A percentile compares a stretch with the other conserved stretches of the same genome.
Conservation (phyloP, 345 rosid genomes). For the Salix exigua region DNA sequence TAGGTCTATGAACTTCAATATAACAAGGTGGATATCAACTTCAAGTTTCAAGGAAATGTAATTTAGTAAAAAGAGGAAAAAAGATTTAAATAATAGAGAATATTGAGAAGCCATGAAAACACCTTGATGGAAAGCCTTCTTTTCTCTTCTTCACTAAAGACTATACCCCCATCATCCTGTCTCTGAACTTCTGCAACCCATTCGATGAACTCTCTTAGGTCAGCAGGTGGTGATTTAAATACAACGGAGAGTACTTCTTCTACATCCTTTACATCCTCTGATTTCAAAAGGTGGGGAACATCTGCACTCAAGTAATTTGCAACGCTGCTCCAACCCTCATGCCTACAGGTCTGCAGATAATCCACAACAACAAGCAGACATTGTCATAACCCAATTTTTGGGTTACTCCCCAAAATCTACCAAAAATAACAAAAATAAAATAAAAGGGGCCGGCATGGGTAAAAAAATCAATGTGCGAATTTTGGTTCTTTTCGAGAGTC, state of each 20-base stretch:
- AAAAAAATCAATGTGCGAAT: too few species aligned
- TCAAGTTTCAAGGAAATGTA: too few species aligned
- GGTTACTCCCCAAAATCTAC: too few species aligned
- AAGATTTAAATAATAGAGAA: too few species aligned
- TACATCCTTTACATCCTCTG: conserved; percentile 57
- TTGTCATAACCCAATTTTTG: too few species aligned
- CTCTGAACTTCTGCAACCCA: conserved; percentile 87
- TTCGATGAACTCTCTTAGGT: conserved; percentile 68
- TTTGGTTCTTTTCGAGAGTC: too few species aligned
- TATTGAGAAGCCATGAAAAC: not conserved
- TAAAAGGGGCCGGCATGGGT: too few species aligned
- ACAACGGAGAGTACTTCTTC: conserved; percentile 43
- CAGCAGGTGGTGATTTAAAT: conserved; percentile 58
- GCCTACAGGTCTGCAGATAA: conserved; percentile 61
- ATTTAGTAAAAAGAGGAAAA: too few species aligned
- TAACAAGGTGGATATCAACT: too few species aligned
- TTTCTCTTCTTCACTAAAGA: conserved; percentile 68
- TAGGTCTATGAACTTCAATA: too few species aligned
- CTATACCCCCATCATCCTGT: conserved; percentile 50
- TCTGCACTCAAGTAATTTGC: conserved; percentile 79
- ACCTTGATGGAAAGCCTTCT: conserved; percentile 72
- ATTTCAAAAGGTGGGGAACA: conserved; percentile 59
- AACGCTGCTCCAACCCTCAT: conserved; percentile 67
- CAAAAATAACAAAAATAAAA: too few species aligned
- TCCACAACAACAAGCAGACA: not conserved